These are phyloP conservation scores for Tetrahymena malaccensis DNA, from an alignment of 73 alveolate species.

Conservation along the genomic window DNA sequence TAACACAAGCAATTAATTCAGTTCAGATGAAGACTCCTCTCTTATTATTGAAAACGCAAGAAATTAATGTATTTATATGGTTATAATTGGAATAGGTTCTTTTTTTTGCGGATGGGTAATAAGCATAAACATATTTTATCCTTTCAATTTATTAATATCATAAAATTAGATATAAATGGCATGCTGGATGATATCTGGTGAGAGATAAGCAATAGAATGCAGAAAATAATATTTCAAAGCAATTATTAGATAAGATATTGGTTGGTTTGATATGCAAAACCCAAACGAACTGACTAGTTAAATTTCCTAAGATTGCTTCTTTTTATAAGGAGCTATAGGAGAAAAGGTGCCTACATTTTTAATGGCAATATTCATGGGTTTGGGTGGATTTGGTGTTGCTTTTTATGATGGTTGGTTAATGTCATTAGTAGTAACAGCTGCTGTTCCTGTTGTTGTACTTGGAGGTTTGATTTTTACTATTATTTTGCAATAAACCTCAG, in stretches of 20 bases:
- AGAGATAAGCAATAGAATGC: conserved; percentile 18
- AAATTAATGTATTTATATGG: not conserved
- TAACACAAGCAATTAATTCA: conserved; percentile 36
- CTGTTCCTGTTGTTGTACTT: conserved; percentile 5
- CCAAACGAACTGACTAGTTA: conserved; percentile 55
- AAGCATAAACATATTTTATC: too few species aligned
- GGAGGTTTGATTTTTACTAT: conserved; percentile 31
- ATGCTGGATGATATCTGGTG: conserved; percentile 35
- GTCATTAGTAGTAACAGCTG: conserved; percentile 47
- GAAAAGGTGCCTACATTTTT: conserved; percentile 58
- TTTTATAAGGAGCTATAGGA: conserved; percentile 63
- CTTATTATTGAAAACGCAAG: not conserved
- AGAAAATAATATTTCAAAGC: conserved; percentile 56
- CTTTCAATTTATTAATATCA: too few species aligned
- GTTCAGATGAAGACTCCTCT: conserved; percentile 1
- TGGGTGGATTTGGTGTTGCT: conserved; percentile 40
- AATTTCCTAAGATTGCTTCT: conserved; percentile 48
- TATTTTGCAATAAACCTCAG: conserved; percentile 8
- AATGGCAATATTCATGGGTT: conserved; percentile 46
- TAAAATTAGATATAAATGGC: not conserved
- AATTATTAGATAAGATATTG: conserved; percentile 56
- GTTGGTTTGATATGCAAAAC: conserved; percentile 67
- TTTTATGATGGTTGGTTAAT: conserved; percentile 53
- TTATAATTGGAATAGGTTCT: not conserved
- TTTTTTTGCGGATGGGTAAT: not conserved